These are phyloP conservation scores for Dictyostelium brefeldianum DNA, from an alignment of 78 protist species.

Conservation along the genomic window DNA sequence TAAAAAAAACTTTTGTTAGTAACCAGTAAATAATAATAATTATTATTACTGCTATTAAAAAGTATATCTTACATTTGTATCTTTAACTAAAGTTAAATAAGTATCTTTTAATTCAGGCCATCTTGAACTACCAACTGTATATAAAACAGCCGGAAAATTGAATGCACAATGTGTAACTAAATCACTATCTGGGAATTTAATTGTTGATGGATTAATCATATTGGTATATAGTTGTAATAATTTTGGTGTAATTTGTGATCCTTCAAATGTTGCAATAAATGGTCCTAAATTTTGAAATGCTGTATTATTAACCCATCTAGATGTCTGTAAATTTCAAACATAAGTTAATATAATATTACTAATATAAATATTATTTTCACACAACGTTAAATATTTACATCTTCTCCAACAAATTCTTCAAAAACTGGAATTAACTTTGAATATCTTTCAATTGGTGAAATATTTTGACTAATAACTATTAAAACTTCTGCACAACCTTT, in stretches of 20 bases:
- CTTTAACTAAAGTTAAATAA: conserved; percentile 46
- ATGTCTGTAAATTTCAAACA: conserved; percentile 35
- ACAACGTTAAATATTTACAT: conserved; percentile 17
- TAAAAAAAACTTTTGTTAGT: background rate
- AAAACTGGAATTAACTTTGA: conserved; percentile 60
- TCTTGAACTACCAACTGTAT: conserved; percentile 76
- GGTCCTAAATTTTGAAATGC: conserved; percentile 85
- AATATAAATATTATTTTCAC: background rate
- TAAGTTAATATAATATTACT: background rate
- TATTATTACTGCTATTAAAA: background rate
- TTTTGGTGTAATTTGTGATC: conserved; percentile 56
- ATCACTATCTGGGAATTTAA: conserved; percentile 75
- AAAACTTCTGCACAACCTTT: conserved; percentile 85
- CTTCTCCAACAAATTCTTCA: conserved; percentile 73
- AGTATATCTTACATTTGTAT: conserved; percentile 53
- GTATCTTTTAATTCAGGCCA: conserved; percentile 82
- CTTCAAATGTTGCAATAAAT: conserved; percentile 80
- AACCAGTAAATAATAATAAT: background rate
- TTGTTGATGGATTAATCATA: conserved; percentile 40
- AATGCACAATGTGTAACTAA: conserved; percentile 79
- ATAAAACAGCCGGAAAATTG: conserved; percentile 83
- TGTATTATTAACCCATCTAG: conserved; percentile 84
- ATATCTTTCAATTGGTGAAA: conserved; percentile 69
- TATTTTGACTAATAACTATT: conserved; percentile 19
- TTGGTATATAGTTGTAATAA: conserved; percentile 38